Evolutionary conservation across 2,329 filamentous ascomycete species (phyloP), one percentile per base, ranked within the genome.

Genomic region (Lachnellula willkommii): DNA sequence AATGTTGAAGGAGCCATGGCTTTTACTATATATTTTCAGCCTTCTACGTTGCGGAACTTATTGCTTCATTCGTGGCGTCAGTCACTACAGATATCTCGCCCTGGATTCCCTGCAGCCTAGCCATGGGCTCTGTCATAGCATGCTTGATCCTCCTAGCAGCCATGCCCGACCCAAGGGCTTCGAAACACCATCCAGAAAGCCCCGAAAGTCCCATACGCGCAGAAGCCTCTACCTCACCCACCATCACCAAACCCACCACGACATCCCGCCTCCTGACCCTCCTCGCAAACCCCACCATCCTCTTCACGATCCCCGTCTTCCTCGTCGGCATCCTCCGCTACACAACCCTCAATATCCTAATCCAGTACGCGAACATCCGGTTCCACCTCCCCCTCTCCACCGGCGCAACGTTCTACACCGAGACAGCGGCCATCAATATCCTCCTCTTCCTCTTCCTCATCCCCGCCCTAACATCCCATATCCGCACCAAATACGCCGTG

Each of bases 11-110:
- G 54, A 68, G 66, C 45, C 60, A 65, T 52, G 62, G 61, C 1
- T 69, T 68, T 47, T 69, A 69, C 32, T 67, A 67, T 40, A 67
- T 69, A 40, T 69, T 68, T 45, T 68, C 67, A 8, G 65, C 67
- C 24, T 69, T 66, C 42, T 69, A 68, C 45, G 52, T 66, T 26
- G 66, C 66, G 1, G 67, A 69, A 43, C 60, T 69, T 14, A 54
- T 67, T 5, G 64, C 61, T 15, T 69, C 67, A 5, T 66, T 61
- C 28, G 26, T 65, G 14, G 67, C 66, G 3, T 60, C 64, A 1
- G 36, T 66, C 1, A 68, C 66, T 2, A 65, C 56, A 11, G 66
- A 68, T 26, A 66, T 68, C 4, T 65, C 66, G 5, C 66, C 66
- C 32, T 69, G 67, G 67, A 65, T 69, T 35, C 61, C 66, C 1